Evolutionary conservation across 345 rosid species (phyloP).

Genomic region (Linum trigynum): DNA sequence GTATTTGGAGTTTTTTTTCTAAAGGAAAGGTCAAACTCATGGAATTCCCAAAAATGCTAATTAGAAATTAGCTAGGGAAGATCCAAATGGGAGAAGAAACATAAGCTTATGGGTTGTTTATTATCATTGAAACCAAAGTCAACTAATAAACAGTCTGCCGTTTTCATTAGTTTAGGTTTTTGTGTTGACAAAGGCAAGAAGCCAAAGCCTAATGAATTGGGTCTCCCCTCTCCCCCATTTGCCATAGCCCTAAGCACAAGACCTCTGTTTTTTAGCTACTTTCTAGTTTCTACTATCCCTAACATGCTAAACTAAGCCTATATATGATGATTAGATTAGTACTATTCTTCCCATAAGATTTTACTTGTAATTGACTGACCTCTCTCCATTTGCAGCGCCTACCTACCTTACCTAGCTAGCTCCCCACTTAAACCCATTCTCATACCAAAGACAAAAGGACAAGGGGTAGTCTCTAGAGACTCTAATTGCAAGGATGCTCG

Average conservation of each 20-base stretch:
- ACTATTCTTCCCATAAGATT: neutral
- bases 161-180: no score
- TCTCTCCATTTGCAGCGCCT: neutral
- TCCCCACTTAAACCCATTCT: neutral
- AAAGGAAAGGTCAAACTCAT: no score
- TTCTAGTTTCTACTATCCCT: no score
- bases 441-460: no score
- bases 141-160: neutral
- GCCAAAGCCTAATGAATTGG: neutral
- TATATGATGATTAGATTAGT: neutral
- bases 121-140: neutral
- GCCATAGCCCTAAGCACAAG: neutral
- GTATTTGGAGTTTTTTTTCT: no score
- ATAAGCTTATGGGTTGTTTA: neutral
- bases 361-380: neutral
- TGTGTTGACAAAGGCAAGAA: neutral
- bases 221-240: no score
- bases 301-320: neutral
- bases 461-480: no score
- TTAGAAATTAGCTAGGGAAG: no score
- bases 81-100: no score
- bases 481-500: no score
- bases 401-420: neutral
- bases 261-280: neutral
- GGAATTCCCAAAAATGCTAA: no score